Percentiles rank a stretch among this genome's conserved stretches.
These are phyloP conservation scores for Dactylellina sp. DNA, from an alignment of 2,329 filamentous ascomycete species.

Conservation along the genomic window DNA sequence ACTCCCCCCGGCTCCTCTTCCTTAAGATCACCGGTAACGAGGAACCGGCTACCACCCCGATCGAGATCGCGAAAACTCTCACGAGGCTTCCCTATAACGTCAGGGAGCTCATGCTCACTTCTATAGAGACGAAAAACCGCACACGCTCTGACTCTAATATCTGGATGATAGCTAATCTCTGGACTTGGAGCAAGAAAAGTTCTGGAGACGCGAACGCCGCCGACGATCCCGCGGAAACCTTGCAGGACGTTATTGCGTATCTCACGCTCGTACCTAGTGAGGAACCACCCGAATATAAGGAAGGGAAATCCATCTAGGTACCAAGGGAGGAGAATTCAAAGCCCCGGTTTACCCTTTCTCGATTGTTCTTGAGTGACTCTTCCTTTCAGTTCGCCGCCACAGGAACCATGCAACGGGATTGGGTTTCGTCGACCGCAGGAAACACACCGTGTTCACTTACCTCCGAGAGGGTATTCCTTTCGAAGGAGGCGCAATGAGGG, in stretches of 20 bases:
- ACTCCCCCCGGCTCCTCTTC: constrained; percentile 30
- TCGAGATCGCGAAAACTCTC: constrained; percentile 50
- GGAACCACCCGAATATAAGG: constrained; percentile 29
- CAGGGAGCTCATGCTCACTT: constrained; percentile 39
- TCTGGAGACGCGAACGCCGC: constrained; percentile 30
- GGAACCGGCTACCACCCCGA: constrained; percentile 47
- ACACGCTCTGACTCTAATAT: constrained; percentile 30
- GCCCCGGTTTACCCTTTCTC: not conserved
- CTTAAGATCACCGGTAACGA: constrained; percentile 52
- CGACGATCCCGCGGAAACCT: constrained; percentile 46
- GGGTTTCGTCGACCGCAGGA: not conserved
- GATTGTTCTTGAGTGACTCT: no score
- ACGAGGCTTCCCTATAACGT: constrained; percentile 50
- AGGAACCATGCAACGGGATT: not conserved
- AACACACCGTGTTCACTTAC: not conserved
- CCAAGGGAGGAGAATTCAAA: no score
- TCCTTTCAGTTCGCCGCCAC: not conserved
- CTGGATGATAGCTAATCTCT: constrained; percentile 52
- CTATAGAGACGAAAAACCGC: constrained; percentile 36
- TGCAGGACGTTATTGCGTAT: constrained; percentile 54
- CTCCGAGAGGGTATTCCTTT: not conserved
- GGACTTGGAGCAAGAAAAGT: constrained; percentile 51
- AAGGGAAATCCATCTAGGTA: not conserved
- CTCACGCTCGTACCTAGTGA: constrained; percentile 36
- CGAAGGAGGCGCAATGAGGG: not conserved